These are phyloP conservation scores for Neohortaea acidophila DNA, from an alignment of 495 filamentous ascomycete genomes.

Conservation along the genomic window DNA sequence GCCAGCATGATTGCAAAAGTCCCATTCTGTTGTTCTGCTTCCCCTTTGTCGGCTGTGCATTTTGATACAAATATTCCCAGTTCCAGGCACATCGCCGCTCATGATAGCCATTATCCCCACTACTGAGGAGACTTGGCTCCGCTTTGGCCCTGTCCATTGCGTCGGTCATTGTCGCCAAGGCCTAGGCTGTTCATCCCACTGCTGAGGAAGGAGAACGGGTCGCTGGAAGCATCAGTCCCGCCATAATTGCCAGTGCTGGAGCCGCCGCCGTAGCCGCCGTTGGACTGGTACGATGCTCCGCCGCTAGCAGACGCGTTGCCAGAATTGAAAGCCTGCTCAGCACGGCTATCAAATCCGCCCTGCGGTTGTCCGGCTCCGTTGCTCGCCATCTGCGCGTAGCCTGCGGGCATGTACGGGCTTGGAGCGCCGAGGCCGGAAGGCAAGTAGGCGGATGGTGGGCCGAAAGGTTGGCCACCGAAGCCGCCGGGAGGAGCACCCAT, in stretches of 20 bases:
- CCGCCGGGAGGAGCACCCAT: constrained; percentile 29
- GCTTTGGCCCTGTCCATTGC: constrained; percentile 9
- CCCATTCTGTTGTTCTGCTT: too few species aligned
- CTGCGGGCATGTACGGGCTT: constrained; percentile 67
- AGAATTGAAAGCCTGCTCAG: constrained; percentile 48
- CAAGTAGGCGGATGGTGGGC: constrained; percentile 77
- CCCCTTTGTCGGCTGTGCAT: too few species aligned
- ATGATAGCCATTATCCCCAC: too few species aligned
- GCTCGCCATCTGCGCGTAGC: constrained; percentile 48
- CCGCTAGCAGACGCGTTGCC: constrained; percentile 22
- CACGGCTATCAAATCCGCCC: constrained; percentile 84
- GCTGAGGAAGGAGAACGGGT: constrained; percentile 19
- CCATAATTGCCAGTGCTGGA: constrained; percentile 3
- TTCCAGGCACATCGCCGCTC: too few species aligned
- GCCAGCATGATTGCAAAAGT: too few species aligned
- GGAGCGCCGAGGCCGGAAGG: constrained; percentile 77
- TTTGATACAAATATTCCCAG: too few species aligned
- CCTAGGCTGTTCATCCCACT: constrained; percentile 19
- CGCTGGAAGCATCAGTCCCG: constrained; percentile 3
- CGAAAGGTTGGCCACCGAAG: constrained; percentile 74
- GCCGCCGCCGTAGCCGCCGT: constrained; percentile 8
- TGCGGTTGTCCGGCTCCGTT: constrained; percentile 26
- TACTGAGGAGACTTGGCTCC: constrained; percentile 18
- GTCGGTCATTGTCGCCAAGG: constrained; percentile 16
- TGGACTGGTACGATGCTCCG: constrained; percentile 8